phyloP scores from a whole-genome alignment of 2,329 filamentous ascomycete species.

The Zasmidium citrigriseum region DNA sequence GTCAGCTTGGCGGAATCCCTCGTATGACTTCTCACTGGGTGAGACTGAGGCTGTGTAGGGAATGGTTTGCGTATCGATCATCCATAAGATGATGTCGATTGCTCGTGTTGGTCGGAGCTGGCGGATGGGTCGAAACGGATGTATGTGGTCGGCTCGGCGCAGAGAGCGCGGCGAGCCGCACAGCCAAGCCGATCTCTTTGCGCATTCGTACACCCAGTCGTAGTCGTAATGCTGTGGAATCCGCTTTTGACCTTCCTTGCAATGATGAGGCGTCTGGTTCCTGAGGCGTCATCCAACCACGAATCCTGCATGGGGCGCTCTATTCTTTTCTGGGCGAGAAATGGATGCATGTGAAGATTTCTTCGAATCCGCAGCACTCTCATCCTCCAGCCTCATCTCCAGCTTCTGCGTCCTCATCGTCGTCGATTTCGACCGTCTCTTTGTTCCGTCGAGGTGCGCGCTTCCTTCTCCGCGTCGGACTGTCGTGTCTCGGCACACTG shows the following conservation, averaged over 20 bases:
- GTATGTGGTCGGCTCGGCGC: background rate
- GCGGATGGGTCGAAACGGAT: background rate
- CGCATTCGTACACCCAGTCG: background rate
- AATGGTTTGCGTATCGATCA: background rate
- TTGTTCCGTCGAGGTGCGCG: conserved; percentile 29
- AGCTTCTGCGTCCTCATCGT: conserved; percentile 19
- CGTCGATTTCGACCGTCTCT: conserved; percentile 27
- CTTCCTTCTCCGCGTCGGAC: conserved; percentile 41
- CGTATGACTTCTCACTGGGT: too few relatives aligned
- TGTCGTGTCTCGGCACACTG: conserved; percentile 52
- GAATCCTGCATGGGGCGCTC: background rate
- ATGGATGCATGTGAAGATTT: background rate
- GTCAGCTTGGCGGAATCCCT: background rate
- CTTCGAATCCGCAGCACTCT: background rate
- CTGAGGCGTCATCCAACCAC: background rate
- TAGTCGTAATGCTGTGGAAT: background rate
- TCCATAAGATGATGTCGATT: background rate
- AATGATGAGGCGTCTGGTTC: background rate
- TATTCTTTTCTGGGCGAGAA: background rate
- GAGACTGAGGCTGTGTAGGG: background rate
- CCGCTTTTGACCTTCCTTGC: background rate
- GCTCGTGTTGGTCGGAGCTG: background rate
- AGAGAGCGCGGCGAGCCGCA: background rate
- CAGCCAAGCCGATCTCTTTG: background rate
- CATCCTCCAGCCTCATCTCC: conserved; percentile 4